phyloP scores from a whole-genome alignment of 352 stramenopile species.

The Globisporangium okanoganense region DNA sequence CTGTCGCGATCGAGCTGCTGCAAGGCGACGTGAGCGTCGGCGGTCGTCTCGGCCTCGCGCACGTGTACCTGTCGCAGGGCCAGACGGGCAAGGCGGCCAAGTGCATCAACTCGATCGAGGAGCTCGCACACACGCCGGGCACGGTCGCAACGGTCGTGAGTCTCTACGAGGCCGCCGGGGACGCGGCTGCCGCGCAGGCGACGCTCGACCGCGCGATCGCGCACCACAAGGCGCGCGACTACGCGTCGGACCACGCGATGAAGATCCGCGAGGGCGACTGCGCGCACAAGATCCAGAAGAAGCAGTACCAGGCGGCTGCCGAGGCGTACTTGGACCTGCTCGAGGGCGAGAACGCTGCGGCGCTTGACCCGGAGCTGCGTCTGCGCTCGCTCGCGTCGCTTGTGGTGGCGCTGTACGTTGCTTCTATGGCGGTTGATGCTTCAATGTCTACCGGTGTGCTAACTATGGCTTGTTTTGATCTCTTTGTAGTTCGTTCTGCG shows the following conservation, averaged over 20 bases:
- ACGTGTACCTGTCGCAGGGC: constrained; percentile 64
- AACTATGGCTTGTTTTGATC: not conserved
- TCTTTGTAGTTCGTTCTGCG: constrained; percentile 62
- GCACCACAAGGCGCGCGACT: constrained; percentile 51
- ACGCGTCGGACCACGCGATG: constrained; percentile 51
- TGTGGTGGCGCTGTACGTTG: constrained; percentile 65
- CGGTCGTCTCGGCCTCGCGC: constrained; percentile 60
- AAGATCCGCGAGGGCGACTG: constrained; percentile 79
- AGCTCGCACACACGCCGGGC: constrained; percentile 59
- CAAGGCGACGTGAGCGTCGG: constrained; percentile 47
- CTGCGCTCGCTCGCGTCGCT: constrained; percentile 74
- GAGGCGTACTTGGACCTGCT: constrained; percentile 65
- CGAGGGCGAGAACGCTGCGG: constrained; percentile 53
- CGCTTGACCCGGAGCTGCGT: constrained; percentile 62
- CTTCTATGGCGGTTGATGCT: not conserved
- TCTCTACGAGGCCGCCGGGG: constrained; percentile 62
- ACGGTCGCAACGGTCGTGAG: constrained; percentile 79
- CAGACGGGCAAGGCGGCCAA: constrained; percentile 32
- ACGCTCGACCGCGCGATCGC: constrained; percentile 51
- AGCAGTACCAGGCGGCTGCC: constrained; percentile 63
- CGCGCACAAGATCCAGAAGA: constrained; percentile 76
- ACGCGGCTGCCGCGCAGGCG: constrained; percentile 41
- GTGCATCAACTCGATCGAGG: constrained; percentile 55
- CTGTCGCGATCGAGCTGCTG: constrained; percentile 44
- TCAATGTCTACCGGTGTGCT: not conserved